Evolutionary conservation across 1,139 yeast species (phyloP).

Genomic region (Suhomyces kunorum): DNA sequence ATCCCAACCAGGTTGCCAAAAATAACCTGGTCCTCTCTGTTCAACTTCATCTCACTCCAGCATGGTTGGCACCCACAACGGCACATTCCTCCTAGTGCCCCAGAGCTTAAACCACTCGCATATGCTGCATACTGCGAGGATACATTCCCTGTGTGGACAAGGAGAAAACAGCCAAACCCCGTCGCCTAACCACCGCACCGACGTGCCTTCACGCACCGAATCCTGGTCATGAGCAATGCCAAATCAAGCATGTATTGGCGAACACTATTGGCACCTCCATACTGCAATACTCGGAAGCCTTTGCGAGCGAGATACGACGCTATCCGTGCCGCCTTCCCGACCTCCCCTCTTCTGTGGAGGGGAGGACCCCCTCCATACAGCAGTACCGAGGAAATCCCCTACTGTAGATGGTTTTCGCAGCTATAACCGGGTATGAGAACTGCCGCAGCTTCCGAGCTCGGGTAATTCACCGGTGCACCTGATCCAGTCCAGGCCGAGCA

Average conservation of each 20-base stretch:
- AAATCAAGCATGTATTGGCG: background rate
- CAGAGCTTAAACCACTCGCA: background rate
- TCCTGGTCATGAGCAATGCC: slow-evolving; percentile 1
- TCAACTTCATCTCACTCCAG: background rate
- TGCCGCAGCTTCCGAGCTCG: too few relatives aligned
- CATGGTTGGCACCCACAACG: background rate
- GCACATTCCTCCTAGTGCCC: background rate
- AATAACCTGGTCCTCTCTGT: background rate
- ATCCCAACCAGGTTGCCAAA: background rate
- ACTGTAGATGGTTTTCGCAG: too few relatives aligned
- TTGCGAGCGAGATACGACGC: background rate
- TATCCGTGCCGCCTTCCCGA: too few relatives aligned
- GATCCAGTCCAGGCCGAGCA: background rate
- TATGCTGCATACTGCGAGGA: background rate
- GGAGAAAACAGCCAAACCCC: too few relatives aligned
- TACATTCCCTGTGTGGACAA: too few relatives aligned
- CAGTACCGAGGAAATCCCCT: background rate
- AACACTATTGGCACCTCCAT: slow-evolving; percentile 2
- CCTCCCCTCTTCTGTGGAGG: background rate
- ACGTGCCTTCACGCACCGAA: background rate
- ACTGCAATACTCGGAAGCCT: too few relatives aligned
- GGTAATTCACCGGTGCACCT: background rate
- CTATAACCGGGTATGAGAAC: too few relatives aligned
- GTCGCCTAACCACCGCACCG: background rate
- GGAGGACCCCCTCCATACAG: background rate